Percentiles rank a stretch among this genome's conserved stretches.
phyloP scores from a whole-genome alignment of 495 filamentous ascomycete species.

The Lophiostoma macrostomum region DNA sequence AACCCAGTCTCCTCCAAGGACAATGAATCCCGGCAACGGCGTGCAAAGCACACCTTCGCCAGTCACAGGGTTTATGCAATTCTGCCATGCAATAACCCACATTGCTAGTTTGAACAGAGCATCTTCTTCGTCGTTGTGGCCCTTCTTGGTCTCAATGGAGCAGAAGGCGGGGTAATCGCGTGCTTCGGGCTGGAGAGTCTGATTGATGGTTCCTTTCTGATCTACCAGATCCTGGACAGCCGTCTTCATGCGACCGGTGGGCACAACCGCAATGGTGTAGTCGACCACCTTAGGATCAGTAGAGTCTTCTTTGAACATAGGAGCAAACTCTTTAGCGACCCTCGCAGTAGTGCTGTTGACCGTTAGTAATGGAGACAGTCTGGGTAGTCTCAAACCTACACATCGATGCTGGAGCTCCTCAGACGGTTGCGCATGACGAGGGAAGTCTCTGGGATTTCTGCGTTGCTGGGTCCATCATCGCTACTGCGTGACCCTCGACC shows the following conservation, averaged over 20 bases:
- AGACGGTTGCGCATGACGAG: no score
- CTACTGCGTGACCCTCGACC: no score
- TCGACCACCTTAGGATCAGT: constrained; percentile 12
- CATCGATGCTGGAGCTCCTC: no score
- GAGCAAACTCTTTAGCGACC: constrained; percentile 4
- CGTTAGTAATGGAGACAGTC: no score
- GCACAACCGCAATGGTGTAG: constrained; percentile 2
- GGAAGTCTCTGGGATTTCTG: no score
- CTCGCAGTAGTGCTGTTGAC: constrained; percentile 1
- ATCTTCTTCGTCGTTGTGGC: constrained; percentile 13
- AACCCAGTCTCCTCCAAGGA: constrained; percentile 1
- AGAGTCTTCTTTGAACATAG: constrained; percentile 12
- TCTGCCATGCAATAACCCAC: constrained; percentile 11
- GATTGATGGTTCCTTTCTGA: constrained; percentile 7
- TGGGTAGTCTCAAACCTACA: no score
- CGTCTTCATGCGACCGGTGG: background rate
- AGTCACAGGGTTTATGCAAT: constrained; percentile 1
- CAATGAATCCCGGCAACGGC: constrained; percentile 10
- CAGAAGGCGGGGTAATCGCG: constrained; percentile 3
- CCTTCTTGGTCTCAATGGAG: constrained; percentile 12
- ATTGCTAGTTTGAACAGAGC: constrained; percentile 7
- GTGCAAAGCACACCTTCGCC: background rate
- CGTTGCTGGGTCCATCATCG: no score
- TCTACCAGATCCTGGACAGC: constrained; percentile 1
- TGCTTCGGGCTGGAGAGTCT: constrained; percentile 7